These are phyloP conservation scores for Geum urbanum DNA, from an alignment of 306 rosid genomes.

Conservation along the genomic window DNA sequence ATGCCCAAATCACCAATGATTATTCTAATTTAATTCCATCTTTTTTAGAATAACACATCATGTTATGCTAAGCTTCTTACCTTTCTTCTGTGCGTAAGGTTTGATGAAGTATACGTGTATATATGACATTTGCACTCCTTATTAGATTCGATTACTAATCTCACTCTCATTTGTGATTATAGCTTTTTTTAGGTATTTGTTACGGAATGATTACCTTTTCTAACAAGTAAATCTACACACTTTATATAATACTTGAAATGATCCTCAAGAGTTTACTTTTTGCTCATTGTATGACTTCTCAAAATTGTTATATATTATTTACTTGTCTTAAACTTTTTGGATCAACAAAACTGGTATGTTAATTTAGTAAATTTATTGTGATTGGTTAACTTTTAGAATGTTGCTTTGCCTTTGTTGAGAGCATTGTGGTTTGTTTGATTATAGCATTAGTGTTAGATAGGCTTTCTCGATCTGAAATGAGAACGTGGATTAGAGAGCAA, in stretches of 20 bases:
- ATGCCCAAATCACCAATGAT: neutral
- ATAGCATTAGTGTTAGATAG: slow-evolving; percentile 4
- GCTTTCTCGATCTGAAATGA: slow-evolving; percentile 12
- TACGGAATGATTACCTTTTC: no score
- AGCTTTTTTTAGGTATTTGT: no score
- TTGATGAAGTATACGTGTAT: neutral
- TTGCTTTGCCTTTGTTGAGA: neutral
- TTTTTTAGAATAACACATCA: neutral
- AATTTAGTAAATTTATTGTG: no score
- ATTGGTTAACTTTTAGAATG: no score
- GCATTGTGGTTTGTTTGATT: neutral
- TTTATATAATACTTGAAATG: neutral
- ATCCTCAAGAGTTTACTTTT: no score
- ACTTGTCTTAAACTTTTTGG: no score
- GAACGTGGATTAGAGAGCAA: slow-evolving; percentile 29
- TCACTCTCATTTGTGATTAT: no score
- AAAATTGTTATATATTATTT: no score
- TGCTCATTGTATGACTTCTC: no score
- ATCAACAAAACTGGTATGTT: no score
- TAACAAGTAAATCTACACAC: neutral
- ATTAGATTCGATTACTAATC: no score
- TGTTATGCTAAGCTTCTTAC: slow-evolving; percentile 1
- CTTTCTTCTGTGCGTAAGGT: neutral
- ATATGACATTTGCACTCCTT: no score
- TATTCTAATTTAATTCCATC: slow-evolving; percentile 1